Evolutionary conservation across 2,329 filamentous ascomycete species (phyloP), one percentile per base, ranked within the genome.

Genomic region (Colletotrichum theobromicola): DNA sequence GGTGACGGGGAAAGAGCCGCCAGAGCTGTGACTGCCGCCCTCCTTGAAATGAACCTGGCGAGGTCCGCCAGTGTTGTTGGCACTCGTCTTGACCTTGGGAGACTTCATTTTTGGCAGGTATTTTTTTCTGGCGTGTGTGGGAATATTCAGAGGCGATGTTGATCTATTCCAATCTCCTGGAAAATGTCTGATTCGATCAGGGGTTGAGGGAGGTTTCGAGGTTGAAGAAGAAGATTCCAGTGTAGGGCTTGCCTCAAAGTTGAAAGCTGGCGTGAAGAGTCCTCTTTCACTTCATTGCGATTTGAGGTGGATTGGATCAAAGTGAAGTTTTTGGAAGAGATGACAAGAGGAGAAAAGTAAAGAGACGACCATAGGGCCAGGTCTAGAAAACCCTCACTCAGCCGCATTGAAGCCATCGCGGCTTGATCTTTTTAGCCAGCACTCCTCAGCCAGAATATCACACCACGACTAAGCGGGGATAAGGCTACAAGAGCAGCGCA

Each of bases 41-140:
- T 63, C 34, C 34, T 63, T 57, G 72, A 74, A 74, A 42, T 63
- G 68, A 53, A 74, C 72, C 61, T 72, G 55, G 24, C 68, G 72
- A 16, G 61, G 68, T 28, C 57, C 69, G 26, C 53, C 57, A 64
- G 68, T 67, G 68, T 26, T 72, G n/a, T 74, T 72, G 72, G 68
- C 28, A 67, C 55, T 65, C 30, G 72, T 58, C 57, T 62, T 74
- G 21, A 16, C 50, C 55, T 74, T 74, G 30, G 72, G 72, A n/a
- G 72, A 74, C 42, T 74, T 72, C 72, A 74, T 74, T 8, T 61
- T 61, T 32, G 68, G 46, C 26, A 28, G 62, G 21, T 9, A 15
- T n/a, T 21, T 12, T 66, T 69, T 42, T 34, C 21, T 37, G n/a
- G 26, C 9, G 28, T 66, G 21, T 7, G 16, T 58, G 18, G 15